Evolutionary conservation across 2,329 filamentous ascomycete genomes (phyloP).

Genomic region (Rhytidhysteron rufulum): DNA sequence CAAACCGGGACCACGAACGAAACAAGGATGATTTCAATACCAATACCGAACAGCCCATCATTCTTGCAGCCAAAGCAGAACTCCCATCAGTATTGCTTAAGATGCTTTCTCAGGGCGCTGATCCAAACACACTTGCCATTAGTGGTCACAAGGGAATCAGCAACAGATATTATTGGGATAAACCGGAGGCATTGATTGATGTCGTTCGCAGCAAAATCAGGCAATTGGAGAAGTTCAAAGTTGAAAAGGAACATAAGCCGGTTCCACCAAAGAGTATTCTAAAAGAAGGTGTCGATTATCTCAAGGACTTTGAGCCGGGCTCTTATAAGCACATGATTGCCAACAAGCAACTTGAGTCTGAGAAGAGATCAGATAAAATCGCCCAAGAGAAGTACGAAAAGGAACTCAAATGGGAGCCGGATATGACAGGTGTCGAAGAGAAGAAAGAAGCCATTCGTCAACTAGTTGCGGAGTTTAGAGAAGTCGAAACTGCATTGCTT

Average conservation of each 20-base stretch:
- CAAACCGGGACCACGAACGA: conserved; percentile 38
- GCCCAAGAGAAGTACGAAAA: conserved; percentile 27
- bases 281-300: conserved; percentile 47
- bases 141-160: conserved; percentile 24
- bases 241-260: conserved; percentile 13
- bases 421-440: conserved; percentile 37
- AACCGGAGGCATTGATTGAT: conserved; percentile 57
- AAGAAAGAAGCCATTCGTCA: conserved; percentile 56
- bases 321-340: conserved; percentile 60
- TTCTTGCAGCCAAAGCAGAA: conserved; percentile 55
- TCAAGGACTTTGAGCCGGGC: conserved; percentile 48
- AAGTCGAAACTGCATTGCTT: conserved; percentile 54
- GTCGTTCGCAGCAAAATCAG: conserved; percentile 52
- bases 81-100: conserved; percentile 52
- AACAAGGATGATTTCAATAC: conserved; percentile 50
- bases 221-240: conserved; percentile 45
- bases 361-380: conserved; percentile 34
- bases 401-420: conserved; percentile 11
- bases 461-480: conserved; percentile 50
- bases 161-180: conserved; percentile 28
- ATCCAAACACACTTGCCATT: conserved; percentile 59
- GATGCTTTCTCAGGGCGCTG: conserved; percentile 61
- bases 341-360: conserved; percentile 38
- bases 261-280: conserved; percentile 33
- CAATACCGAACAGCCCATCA: conserved; percentile 60